Base-by-base conservation (phyloP, 371 early-diverging fungal genomes). In the Mortierella sp. region DNA sequence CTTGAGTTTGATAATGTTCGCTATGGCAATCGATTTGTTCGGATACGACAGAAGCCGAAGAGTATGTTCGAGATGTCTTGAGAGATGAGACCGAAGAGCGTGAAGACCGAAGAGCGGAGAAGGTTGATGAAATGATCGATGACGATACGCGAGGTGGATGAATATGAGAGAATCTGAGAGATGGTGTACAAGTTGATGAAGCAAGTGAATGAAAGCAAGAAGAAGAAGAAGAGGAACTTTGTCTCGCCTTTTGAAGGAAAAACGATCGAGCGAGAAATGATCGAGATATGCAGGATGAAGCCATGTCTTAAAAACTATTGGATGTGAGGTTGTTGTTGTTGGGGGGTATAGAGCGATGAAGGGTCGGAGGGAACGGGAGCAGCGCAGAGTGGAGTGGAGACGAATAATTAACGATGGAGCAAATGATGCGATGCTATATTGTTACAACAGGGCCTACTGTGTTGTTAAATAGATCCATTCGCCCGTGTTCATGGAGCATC, bases 21-120 rank as follows among this genome's bases (percentile, higher is more conserved):
- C 9, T 43, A 9, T 52, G 59, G 38, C 48, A 38, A 2, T 53
- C 15, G 45, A n/a, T 33, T 65, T 71, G 47, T 55, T 67, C 58
- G 62, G 74, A 57, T 41, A 72, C 67, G 48, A 45, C 19, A 40
- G 70, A 65, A 32, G 67, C 70, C 15, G 70, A 74, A 33, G 79
- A 58, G 52, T 55, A 32, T n/a, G 74, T 48, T 13, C 72, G 43
- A 24, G 67, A 41, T 38, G 47, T n/a, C 13, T 19, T 1, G 63
- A 41, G 33, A 28, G 58, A 38, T 4, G 55, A 45, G 38, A 11
- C 2, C n/a, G 53, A 50, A 48, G 68, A 47, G 11, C 38, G 58
- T 15, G 72, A 36, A 38, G 62, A 50, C 41, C 21, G 40, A 48
- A 43, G 57, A 68, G 65, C 50, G 36, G 53, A 67, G 65, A 69